A percentile compares a stretch with the other conserved stretches of the same genome.
These are phyloP conservation scores for Metarhizium brunneum DNA, from an alignment of 2,329 filamentous ascomycete genomes.

Conservation along the genomic window DNA sequence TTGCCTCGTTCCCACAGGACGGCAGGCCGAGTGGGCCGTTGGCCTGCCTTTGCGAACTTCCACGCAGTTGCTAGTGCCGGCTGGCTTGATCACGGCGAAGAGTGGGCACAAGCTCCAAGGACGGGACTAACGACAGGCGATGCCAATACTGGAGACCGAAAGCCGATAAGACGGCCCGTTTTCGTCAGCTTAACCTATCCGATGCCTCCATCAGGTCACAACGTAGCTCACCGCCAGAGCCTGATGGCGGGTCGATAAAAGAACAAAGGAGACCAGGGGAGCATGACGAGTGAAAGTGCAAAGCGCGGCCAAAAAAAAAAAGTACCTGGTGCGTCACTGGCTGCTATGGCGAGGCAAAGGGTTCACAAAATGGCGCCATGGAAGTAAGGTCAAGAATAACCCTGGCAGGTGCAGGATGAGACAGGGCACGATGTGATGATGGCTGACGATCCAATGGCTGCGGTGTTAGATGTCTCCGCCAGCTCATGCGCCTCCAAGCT, in stretches of 20 bases:
- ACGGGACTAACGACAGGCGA: background rate
- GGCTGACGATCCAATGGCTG: background rate
- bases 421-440: background rate
- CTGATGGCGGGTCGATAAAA: background rate
- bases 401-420: background rate
- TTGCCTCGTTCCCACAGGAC: background rate
- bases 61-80: conserved; percentile 3
- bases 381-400: background rate
- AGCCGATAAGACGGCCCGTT: background rate
- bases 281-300: background rate
- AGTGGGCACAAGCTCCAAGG: background rate
- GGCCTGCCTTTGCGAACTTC: background rate
- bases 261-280: background rate
- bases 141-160: background rate
- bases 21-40: background rate
- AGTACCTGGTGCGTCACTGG: background rate
- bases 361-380: background rate
- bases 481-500: background rate
- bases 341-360: background rate
- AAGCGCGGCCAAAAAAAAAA: background rate
- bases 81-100: background rate
- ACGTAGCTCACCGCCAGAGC: conserved; percentile 3
- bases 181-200: background rate
- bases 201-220: background rate
- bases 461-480: background rate